Evolutionary conservation across 129 eudicot genomes (phyloP).

Genomic region (Calendula officinalis): DNA sequence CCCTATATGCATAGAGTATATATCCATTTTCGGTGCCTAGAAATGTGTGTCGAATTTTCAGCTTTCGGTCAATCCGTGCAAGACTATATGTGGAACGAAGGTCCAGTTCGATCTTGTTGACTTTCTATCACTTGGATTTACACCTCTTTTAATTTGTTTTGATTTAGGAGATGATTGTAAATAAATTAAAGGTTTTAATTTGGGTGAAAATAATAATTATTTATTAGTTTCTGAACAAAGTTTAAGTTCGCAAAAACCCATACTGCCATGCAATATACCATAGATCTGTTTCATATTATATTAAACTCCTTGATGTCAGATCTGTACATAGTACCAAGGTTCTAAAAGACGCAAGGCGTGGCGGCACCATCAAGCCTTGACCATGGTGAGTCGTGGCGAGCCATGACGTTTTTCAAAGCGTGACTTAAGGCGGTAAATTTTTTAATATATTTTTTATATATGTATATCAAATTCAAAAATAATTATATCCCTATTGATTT

Average conservation of each 20-base stretch:
- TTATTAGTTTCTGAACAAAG: not conserved
- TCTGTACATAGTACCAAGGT: no score
- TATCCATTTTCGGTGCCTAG: slow-evolving; percentile 3
- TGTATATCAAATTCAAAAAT: no score
- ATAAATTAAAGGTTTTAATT: not conserved
- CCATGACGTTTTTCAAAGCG: no score
- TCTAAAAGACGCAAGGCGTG: no score
- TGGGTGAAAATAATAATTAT: not conserved
- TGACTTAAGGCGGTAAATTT: no score
- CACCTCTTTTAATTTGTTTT: not conserved
- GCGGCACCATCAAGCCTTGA: no score
- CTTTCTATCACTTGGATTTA: not conserved
- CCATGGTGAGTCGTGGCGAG: no score
- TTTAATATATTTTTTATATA: no score
- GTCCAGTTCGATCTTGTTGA: slow-evolving; percentile 4
- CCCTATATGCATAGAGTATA: not conserved
- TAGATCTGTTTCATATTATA: no score
- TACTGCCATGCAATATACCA: no score
- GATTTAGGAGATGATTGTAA: not conserved
- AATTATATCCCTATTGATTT: no score
- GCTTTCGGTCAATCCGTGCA: slow-evolving; percentile 10
- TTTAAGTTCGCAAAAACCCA: not conserved
- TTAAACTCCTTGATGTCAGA: no score
- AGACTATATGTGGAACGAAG: not conserved
- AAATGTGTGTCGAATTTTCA: not conserved